These are phyloP conservation scores for Linnemannia zychae DNA, from an alignment of 192 early-diverging fungal genomes.

Conservation along the genomic window DNA sequence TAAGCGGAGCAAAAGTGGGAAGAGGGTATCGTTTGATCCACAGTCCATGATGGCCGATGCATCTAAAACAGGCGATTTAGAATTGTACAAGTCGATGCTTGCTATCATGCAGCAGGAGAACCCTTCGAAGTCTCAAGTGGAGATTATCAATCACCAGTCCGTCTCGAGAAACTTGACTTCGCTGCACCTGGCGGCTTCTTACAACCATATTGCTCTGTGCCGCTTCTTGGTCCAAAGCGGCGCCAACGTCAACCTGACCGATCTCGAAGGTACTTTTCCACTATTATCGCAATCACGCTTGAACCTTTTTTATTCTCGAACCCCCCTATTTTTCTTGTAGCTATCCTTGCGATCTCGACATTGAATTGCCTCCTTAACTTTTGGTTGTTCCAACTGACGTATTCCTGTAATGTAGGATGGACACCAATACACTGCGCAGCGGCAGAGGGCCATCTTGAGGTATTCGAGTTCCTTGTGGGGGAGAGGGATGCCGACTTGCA, in stretches of 20 bases:
- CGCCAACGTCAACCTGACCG: conserved; percentile 65
- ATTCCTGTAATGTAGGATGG: conserved; percentile 61
- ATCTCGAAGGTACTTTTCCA: conserved; percentile 62
- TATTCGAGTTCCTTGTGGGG: conserved; percentile 60
- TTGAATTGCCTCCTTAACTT: not conserved
- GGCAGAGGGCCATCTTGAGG: conserved; percentile 71
- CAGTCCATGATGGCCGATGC: conserved; percentile 52
- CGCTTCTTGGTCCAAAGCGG: conserved; percentile 34
- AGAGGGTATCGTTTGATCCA: conserved; percentile 46
- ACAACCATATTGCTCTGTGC: conserved; percentile 50
- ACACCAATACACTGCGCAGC: conserved; percentile 78
- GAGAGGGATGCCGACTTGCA: conserved; percentile 35
- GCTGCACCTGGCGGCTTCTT: conserved; percentile 44
- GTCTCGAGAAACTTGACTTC: conserved; percentile 47
- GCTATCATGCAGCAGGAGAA: conserved; percentile 13
- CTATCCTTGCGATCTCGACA: not conserved
- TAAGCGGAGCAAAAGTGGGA: conserved; percentile 15
- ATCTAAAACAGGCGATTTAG: conserved; percentile 42
- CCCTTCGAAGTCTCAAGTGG: conserved; percentile 15
- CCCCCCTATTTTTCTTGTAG: not conserved
- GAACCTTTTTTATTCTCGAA: conserved; percentile 31
- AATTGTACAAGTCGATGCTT: conserved; percentile 39
- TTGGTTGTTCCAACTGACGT: not conserved
- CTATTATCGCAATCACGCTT: conserved; percentile 44
- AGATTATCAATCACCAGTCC: conserved; percentile 50